Evolutionary conservation across 2,329 filamentous ascomycete genomes (phyloP).

Genomic region (Cladophialophora carrionii): DNA sequence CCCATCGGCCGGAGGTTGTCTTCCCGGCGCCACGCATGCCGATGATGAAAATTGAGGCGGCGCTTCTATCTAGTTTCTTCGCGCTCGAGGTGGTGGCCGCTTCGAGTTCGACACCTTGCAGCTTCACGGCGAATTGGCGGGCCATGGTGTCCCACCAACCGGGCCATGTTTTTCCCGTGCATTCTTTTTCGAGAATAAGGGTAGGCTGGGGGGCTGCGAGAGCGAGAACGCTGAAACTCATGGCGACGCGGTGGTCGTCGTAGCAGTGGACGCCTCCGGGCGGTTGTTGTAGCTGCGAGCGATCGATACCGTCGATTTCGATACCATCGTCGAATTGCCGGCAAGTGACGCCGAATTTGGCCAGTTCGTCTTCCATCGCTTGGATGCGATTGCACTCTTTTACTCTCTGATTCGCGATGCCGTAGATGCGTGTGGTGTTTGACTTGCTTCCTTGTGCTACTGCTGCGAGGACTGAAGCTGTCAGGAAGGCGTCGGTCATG

Average conservation of each 20-base stretch:
- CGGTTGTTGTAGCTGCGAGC: conserved; percentile 59
- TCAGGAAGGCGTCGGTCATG: conserved; percentile 98
- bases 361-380: conserved; percentile 92
- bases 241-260: conserved; percentile 95
- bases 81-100: conserved; percentile 43
- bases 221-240: conserved; percentile 94
- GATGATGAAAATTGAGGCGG: conserved; percentile 83
- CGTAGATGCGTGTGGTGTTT: conserved; percentile 77
- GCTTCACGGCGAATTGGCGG: conserved; percentile 72
- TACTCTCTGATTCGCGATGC: conserved; percentile 95
- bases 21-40: conserved; percentile 98
- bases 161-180: conserved; percentile 96
- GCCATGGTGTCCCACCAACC: conserved; percentile 95
- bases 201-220: conserved; percentile 71
- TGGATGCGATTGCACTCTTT: conserved; percentile 97
- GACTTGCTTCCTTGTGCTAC: conserved; percentile 71
- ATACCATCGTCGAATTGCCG: conserved; percentile 94
- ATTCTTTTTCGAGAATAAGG: conserved; percentile 84
- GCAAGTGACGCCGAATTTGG: conserved; percentile 87
- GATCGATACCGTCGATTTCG: conserved; percentile 61
- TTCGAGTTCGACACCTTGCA: conserved; percentile 72
- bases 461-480: conserved; percentile 88
- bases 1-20: conserved; percentile 88
- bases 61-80: conserved; percentile 47
- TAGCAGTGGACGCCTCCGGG: conserved; percentile 82